Evolutionary conservation across 352 stramenopile species (phyloP).

Genomic region (Phytophthora boehmeriae): DNA sequence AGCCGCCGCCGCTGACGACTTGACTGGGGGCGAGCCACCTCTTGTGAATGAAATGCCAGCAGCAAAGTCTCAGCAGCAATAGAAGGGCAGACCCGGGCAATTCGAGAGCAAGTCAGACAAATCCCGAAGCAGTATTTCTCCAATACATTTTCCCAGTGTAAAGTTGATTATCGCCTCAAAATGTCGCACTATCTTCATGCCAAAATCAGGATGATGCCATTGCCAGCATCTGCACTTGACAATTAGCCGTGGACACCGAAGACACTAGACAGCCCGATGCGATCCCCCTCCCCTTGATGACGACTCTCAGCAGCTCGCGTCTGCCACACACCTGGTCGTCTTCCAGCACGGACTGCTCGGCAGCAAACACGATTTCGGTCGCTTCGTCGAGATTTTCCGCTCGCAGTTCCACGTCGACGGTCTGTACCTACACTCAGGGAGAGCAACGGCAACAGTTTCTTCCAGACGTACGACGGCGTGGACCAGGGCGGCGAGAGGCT

Average conservation of each 20-base stretch:
- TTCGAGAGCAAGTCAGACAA: no score
- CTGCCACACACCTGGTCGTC: slow-evolving; percentile 66
- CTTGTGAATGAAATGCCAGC: slow-evolving; percentile 3
- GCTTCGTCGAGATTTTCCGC: slow-evolving; percentile 61
- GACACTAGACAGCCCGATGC: no score
- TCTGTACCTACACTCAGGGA: slow-evolving; percentile 51
- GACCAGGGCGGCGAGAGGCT: slow-evolving; percentile 68
- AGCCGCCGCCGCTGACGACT: no score
- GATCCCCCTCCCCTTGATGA: no score
- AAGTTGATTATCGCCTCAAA: no score
- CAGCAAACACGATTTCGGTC: slow-evolving; percentile 64
- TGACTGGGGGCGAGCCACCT: slow-evolving; percentile 3
- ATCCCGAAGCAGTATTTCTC: no score
- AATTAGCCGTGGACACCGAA: slow-evolving; percentile 16
- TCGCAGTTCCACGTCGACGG: slow-evolving; percentile 45
- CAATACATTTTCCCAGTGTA: no score
- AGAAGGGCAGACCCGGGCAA: no score
- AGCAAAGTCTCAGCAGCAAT: slow-evolving; percentile 17
- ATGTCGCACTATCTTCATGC: no score
- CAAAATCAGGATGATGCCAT: no score
- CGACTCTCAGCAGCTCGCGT: slow-evolving; percentile 13
- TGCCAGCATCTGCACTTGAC: no score
- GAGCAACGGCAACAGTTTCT: slow-evolving; percentile 63
- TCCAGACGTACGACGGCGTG: slow-evolving; percentile 83
- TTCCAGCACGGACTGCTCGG: slow-evolving; percentile 77